Base-by-base conservation (phyloP, 2,329 filamentous ascomycete genomes). In the Fusarium nodosum region DNA sequence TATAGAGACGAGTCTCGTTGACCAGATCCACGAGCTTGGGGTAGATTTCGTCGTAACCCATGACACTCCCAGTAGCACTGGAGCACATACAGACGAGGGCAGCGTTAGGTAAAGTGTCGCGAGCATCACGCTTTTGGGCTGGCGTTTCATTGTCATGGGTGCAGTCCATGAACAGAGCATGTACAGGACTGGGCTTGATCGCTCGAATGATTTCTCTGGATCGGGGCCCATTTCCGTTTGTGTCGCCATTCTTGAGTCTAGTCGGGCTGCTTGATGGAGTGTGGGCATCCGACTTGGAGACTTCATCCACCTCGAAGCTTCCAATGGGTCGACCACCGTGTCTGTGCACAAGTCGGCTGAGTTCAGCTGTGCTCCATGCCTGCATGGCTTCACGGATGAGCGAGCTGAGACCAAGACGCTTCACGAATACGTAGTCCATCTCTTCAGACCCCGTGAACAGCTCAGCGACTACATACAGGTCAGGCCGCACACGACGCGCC, bases 341-440 rank as follows among this genome's bases (percentile, higher is more conserved):
- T 68, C 91, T 91, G 80, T 99, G 97, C 13, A 99, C 94, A 34
- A 99, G 86, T 46, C 94, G 87, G 80, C 94, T 97, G 68, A 99
- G 85, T 79, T 99, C 97, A 13, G 88, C 93, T 2, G 96, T 97
- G 77, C 92, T 95, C 95, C 95, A 98, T 33, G 94, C 93, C 79
- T 99, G 96, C 97, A 99, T 99, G 13, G 95, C 95, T 81, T 99
- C 96, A 62, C 96, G 90, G 71, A 99, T 97, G 52, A 99, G 86
- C 9, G 93, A 93, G 78, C 93, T 97, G 58, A 99, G 86, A 8
- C 96, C 96, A 3, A 99, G 88, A 26, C 93, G 89, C 82, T 97
- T 97, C 71, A 97, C 94, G 77, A 98, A 99, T 56, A 97, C 86
- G 76, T 97, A 98, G 77, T 99, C 96, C 84, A 93, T 97, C 76